phyloP scores from a whole-genome alignment of 1,139 yeast species.

The Geotrichum histeridarum region DNA sequence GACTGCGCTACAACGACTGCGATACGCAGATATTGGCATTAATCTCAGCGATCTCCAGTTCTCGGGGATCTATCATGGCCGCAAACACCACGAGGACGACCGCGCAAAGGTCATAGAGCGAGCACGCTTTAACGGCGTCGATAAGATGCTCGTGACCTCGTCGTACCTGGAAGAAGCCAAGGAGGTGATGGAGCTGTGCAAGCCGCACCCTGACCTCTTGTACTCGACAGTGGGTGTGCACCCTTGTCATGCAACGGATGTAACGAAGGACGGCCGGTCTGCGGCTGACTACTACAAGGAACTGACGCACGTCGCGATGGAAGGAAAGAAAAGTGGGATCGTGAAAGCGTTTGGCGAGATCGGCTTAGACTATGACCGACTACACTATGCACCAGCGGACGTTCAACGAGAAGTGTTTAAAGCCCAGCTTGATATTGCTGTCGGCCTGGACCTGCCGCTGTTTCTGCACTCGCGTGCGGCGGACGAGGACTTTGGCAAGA shows the following conservation, averaged over 20 bases:
- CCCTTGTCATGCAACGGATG: slow-evolving; percentile 79
- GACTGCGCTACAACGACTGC: slow-evolving; percentile 15
- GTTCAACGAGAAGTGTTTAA: slow-evolving; percentile 65
- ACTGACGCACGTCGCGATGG: slow-evolving; percentile 47
- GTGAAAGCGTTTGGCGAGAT: slow-evolving; percentile 87
- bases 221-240: slow-evolving; percentile 86
- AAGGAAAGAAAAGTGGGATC: slow-evolving; percentile 41
- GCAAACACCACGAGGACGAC: slow-evolving; percentile 63
- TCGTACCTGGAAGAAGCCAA: slow-evolving; percentile 64
- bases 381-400: slow-evolving; percentile 64
- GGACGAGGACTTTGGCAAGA: slow-evolving; percentile 68
- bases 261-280: slow-evolving; percentile 38
- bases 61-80: slow-evolving; percentile 70
- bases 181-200: slow-evolving; percentile 45
- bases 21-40: slow-evolving; percentile 44
- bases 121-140: slow-evolving; percentile 62
- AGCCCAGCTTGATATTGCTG: slow-evolving; percentile 63
- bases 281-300: slow-evolving; percentile 43
- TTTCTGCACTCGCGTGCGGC: slow-evolving; percentile 88
- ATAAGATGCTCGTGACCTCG: slow-evolving; percentile 74
- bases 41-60: slow-evolving; percentile 89
- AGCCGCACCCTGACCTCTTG: slow-evolving; percentile 33
- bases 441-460: slow-evolving; percentile 57
- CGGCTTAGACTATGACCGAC: slow-evolving; percentile 88
- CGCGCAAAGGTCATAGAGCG: slow-evolving; percentile 57